Conservation (phyloP, 148 eudicot genomes). For the Rhododendron molle region DNA sequence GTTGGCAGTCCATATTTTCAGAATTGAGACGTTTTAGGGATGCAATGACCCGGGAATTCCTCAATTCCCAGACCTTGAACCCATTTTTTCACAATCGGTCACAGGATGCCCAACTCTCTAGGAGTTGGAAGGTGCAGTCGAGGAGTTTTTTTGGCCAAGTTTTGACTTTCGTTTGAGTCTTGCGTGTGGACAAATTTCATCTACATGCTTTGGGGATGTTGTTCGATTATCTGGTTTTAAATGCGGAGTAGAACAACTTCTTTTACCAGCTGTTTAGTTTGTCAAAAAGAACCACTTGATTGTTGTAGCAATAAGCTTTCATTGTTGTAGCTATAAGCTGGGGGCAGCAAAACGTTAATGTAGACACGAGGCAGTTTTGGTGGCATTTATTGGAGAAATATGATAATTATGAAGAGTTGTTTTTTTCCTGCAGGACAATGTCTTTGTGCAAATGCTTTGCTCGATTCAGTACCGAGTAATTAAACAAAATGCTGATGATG, state of each 20-base stretch:
- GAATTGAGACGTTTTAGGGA: no score
- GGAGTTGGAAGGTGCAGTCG: no score
- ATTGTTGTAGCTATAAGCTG: not conserved
- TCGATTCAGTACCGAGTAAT: constrained; percentile 92
- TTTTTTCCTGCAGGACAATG: constrained; percentile 69
- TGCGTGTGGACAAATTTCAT: no score
- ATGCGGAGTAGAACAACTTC: not conserved
- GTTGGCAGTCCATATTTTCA: no score
- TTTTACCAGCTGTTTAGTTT: not conserved
- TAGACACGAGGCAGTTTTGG: not conserved
- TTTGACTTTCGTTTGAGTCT: no score
- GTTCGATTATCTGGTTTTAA: not conserved
- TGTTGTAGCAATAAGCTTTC: not conserved
- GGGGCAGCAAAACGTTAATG: not conserved
- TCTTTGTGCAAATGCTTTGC: constrained; percentile 87
- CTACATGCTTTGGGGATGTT: not conserved
- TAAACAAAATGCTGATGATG: constrained; percentile 88
- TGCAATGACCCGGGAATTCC: no score
- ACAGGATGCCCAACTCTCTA: no score
- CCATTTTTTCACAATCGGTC: no score
- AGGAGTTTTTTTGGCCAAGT: no score
- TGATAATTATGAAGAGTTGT: not conserved
- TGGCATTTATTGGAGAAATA: not conserved
- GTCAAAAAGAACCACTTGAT: not conserved
- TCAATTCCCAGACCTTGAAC: no score